Percentiles rank a stretch among this genome's conserved stretches.
Evolutionary conservation across 2,329 filamentous ascomycete genomes (phyloP).

Genomic region (Botrytis tulipae): DNA sequence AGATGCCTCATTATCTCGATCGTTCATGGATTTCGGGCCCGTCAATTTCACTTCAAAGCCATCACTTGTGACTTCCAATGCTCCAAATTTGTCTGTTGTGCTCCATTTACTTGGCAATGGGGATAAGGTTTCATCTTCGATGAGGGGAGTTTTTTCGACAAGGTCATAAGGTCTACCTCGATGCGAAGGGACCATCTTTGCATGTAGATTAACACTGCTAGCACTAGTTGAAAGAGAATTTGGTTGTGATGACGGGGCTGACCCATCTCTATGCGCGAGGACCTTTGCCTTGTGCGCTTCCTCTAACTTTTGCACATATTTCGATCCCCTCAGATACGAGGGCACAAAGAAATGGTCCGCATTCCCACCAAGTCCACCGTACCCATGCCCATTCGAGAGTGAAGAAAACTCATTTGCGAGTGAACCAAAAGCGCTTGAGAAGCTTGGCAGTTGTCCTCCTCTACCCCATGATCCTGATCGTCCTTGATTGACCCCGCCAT

Average conservation of each 20-base stretch:
- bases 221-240: conserved; percentile 53
- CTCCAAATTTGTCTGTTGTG: conserved; percentile 68
- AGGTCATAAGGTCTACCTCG: conserved; percentile 80
- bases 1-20: conserved; percentile 71
- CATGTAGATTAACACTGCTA: conserved; percentile 52
- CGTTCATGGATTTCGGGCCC: conserved; percentile 46
- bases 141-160: conserved; percentile 68
- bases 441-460: conserved; percentile 36
- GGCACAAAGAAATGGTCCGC: conserved; percentile 69
- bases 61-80: conserved; percentile 71
- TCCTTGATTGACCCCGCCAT: conserved; percentile 30
- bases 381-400: conserved; percentile 35
- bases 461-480: conserved; percentile 34
- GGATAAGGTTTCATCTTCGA: conserved; percentile 60
- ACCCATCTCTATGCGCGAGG: conserved; percentile 46
- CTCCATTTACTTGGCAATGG: conserved; percentile 83
- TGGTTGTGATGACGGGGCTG: conserved; percentile 45
- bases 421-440: conserved; percentile 38
- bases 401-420: conserved; percentile 28
- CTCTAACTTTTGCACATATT: conserved; percentile 74
- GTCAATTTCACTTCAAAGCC: conserved; percentile 69
- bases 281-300: conserved; percentile 64
- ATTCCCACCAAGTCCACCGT: conserved; percentile 27
- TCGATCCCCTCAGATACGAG: conserved; percentile 76
- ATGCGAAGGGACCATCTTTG: conserved; percentile 61